phyloP scores from a whole-genome alignment of 257 asterid species.

The Eucommia ulmoides region DNA sequence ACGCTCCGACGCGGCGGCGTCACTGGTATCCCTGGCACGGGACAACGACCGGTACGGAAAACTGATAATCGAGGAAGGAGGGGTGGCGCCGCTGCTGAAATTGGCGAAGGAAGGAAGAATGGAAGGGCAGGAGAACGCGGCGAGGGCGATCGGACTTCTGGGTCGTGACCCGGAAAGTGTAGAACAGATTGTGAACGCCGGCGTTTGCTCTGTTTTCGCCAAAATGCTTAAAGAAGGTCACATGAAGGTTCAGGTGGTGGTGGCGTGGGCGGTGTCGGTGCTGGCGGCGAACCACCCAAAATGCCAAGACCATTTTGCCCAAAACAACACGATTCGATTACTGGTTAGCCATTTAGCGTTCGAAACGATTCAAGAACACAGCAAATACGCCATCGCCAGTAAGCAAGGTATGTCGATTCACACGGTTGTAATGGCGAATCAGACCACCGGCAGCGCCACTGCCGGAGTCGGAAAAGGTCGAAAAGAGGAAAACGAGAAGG shows the following conservation, averaged over 20 bases:
- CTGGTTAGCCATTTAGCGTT: constrained; percentile 18
- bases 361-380: constrained; percentile 17
- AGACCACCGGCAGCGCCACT: background rate
- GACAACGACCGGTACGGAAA: constrained; percentile 12
- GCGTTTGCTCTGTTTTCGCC: constrained; percentile 14
- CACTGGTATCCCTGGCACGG: constrained; percentile 14
- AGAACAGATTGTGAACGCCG: constrained; percentile 13
- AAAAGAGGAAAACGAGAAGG: constrained; percentile 1
- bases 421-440: constrained; percentile 5
- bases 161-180: constrained; percentile 18
- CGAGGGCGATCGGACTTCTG: constrained; percentile 12
- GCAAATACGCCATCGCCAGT: constrained; percentile 11
- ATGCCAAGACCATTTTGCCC: constrained; percentile 17
- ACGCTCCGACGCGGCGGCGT: constrained; percentile 20
- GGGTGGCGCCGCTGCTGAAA: constrained; percentile 13
- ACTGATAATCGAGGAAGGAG: constrained; percentile 17
- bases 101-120: constrained; percentile 12
- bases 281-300: constrained; percentile 9
- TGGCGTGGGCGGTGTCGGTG: constrained; percentile 16
- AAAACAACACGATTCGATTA: constrained; percentile 8
- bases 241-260: constrained; percentile 16
- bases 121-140: constrained; percentile 15
- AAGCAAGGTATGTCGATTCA: constrained; percentile 9
- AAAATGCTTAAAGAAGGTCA: constrained; percentile 14
- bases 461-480: too few relatives aligned